Base-by-base conservation (phyloP, 257 asterid genomes). In the Perilla frutescens region DNA sequence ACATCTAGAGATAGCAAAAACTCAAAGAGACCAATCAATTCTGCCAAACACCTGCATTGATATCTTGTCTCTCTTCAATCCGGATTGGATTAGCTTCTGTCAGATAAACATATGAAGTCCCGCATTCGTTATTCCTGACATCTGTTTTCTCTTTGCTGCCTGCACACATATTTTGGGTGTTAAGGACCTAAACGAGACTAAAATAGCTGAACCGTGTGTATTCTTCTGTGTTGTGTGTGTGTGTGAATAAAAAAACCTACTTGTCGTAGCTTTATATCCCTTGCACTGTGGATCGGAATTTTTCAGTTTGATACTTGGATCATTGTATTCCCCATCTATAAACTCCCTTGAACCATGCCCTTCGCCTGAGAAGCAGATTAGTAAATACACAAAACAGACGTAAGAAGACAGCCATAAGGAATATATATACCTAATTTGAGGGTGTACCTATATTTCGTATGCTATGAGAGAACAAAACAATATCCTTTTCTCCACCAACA, bases 1-100 rank as follows among this genome's bases (percentile, higher is more conserved):
- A 8, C 65, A 29, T 43, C 71, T 65, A 68, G 29, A 55, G 34
- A 60, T 56, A 1, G 10, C 20, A 9, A 66, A 72, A 31, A 32
- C 60, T 67, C 14, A 37, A 56, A 45, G 44, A 49, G 48, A 43
- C 45, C n/a, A 69, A 31, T 34, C 10, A 44, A 40, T 44, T 26
- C 62, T 4, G 50, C 14, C 66, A 15, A 44, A 64, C 32, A 84
- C 86, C 88, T 66, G 83, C 62, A 29, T 43, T 34, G 34, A 43
- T 9, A 12, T 75, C 36, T n/a, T 13, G 51, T 26, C 58, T 51
- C 66, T 60, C 79, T 61, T 7, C 61, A 50, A 56, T 66, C 45
- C 47, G 76, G 56, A 61, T n/a, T n/a, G 64, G 74, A 45, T 58
- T 55, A 65, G 76, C 55, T 63, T 73, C 76, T 31, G 72, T 15